A percentile compares a stretch with the other conserved stretches of the same genome.
These are phyloP conservation scores for Stentor coeruleus DNA, from an alignment of 73 alveolate species.

Conservation along the genomic window DNA sequence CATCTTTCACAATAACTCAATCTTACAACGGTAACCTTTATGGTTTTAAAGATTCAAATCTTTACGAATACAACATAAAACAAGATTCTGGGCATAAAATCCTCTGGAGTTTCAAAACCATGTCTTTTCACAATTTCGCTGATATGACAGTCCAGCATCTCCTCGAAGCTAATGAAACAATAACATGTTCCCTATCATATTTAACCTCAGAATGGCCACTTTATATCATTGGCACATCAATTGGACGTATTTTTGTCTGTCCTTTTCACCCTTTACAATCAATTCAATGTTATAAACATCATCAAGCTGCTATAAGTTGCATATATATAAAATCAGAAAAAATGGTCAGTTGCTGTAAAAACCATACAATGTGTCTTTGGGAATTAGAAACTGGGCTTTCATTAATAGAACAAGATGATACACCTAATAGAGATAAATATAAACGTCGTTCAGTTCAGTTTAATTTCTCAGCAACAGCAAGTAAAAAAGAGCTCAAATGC, in stretches of 20 bases:
- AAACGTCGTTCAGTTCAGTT: neutral
- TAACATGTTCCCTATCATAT: neutral
- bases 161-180: neutral
- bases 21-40: neutral
- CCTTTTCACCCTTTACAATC: slow-evolving; percentile 10
- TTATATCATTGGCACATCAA: neutral
- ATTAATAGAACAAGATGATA: neutral
- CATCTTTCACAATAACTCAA: no score
- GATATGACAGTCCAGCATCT: neutral
- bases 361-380: slow-evolving; percentile 3
- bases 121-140: neutral
- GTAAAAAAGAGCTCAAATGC: neutral
- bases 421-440: neutral
- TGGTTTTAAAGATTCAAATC: neutral
- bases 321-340: neutral
- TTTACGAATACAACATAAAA: neutral
- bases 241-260: neutral
- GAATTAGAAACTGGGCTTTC: neutral
- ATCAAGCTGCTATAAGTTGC: neutral
- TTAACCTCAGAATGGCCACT: slow-evolving; percentile 7
- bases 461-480: neutral
- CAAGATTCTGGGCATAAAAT: neutral
- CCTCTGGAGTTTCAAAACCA: neutral
- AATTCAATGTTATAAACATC: neutral
- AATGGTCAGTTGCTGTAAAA: slow-evolving; percentile 6